Conservation (phyloP, 2,329 filamentous ascomycete genomes). For the Trichoderma koningii region DNA sequence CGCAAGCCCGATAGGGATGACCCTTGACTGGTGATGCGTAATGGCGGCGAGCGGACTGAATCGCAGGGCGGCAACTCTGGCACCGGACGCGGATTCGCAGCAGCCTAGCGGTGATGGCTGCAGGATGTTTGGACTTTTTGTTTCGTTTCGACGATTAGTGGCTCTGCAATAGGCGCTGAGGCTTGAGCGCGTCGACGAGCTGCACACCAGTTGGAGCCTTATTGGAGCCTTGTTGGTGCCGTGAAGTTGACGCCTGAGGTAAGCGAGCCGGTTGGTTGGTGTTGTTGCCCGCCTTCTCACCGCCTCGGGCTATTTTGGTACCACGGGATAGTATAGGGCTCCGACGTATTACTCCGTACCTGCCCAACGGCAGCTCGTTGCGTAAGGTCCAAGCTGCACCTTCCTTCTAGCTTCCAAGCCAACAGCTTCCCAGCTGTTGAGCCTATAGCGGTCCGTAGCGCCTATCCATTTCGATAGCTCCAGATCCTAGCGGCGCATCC, state of each 20-base stretch:
- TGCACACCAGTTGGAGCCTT: conserved; percentile 7
- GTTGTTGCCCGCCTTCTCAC: not conserved
- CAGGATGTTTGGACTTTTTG: too few species aligned
- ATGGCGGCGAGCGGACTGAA: conserved; percentile 3
- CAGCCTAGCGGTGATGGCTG: not conserved
- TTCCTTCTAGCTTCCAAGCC: too few species aligned
- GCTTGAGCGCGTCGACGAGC: conserved; percentile 9
- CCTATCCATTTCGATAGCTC: too few species aligned
- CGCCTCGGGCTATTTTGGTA: too few species aligned
- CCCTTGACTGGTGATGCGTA: not conserved
- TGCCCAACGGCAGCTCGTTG: not conserved
- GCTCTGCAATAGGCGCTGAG: conserved; percentile 6
- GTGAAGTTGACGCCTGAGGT: not conserved
- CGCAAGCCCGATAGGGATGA: not conserved
- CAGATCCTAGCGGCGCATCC: too few species aligned
- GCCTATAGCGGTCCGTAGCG: too few species aligned
- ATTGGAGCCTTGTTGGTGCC: not conserved
- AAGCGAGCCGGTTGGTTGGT: too few species aligned
- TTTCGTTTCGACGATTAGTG: not conserved
- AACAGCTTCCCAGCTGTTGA: too few species aligned
- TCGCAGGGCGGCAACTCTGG: conserved; percentile 12
- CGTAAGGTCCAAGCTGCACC: not conserved
- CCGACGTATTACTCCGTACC: not conserved
- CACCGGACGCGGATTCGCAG: not conserved
- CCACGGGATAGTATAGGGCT: too few species aligned